phyloP scores from a whole-genome alignment of 1,139 yeast species.

The Diutina scorzettiae region DNA sequence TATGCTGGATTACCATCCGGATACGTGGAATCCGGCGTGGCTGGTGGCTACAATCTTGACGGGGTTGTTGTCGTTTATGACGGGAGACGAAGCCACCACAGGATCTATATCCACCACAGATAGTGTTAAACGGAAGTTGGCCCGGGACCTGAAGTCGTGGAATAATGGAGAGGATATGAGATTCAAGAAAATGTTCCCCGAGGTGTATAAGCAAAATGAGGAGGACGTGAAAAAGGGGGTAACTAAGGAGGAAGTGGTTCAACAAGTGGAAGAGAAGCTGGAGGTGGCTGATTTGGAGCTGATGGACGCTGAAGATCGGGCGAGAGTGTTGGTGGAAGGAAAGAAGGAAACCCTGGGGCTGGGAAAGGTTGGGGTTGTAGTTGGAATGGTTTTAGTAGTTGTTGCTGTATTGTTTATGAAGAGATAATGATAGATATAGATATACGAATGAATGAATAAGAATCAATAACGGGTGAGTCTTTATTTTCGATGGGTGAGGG shows the following conservation, averaged over 20 bases:
- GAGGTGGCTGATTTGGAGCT: slow-evolving; percentile 14
- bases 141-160: slow-evolving; percentile 50
- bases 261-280: slow-evolving; percentile 3
- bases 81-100: slow-evolving; percentile 32
- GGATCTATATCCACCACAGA: slow-evolving; percentile 29
- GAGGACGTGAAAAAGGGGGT: neutral
- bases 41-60: slow-evolving; percentile 76
- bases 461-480: no score
- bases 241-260: neutral
- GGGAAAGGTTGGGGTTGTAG: slow-evolving; percentile 12
- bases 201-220: slow-evolving; percentile 38
- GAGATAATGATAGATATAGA: neutral
- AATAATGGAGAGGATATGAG: slow-evolving; percentile 43
- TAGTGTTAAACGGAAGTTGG: slow-evolving; percentile 24
- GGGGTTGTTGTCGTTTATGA: slow-evolving; percentile 83
- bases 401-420: slow-evolving; percentile 14
- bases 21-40: slow-evolving; percentile 95
- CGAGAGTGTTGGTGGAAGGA: slow-evolving; percentile 22
- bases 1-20: slow-evolving; percentile 90
- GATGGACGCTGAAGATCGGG: slow-evolving; percentile 36
- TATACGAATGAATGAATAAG: neutral
- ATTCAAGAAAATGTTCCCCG: slow-evolving; percentile 60
- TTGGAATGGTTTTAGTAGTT: slow-evolving; percentile 17
- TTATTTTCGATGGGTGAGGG: no score
- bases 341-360: slow-evolving; percentile 7